Evolutionary conservation across 2,329 filamentous ascomycete species (phyloP).

Genomic region (Fusarium scirpi): DNA sequence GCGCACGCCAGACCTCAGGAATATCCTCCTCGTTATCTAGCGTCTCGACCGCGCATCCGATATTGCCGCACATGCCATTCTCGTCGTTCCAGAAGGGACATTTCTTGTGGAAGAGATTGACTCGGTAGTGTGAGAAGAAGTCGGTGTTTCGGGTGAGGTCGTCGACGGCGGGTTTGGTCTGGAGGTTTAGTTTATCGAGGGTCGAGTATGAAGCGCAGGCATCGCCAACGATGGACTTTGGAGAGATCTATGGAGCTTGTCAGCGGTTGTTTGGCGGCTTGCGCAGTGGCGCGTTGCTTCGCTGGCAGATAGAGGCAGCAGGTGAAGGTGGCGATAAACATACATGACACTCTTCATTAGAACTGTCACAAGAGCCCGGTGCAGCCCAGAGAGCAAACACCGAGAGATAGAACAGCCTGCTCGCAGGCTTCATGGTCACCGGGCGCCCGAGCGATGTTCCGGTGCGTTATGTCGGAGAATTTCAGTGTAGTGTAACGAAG

Average conservation of each 20-base stretch:
- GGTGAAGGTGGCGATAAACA: conserved; percentile 46
- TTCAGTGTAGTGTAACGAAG: conserved; percentile 2
- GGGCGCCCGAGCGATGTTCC: conserved; percentile 26
- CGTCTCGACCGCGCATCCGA: conserved; percentile 94
- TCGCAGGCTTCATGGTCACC: conserved; percentile 63
- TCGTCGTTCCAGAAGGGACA: conserved; percentile 98
- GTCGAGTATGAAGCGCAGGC: conserved; percentile 94
- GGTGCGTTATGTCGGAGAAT: neutral
- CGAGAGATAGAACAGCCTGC: conserved; percentile 67
- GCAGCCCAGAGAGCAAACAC: conserved; percentile 67
- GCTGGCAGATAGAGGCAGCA: neutral
- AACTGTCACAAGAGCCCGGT: conserved; percentile 58
- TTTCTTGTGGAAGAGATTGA: conserved; percentile 93
- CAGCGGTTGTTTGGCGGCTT: conserved; percentile 50
- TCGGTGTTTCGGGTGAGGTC: conserved; percentile 89
- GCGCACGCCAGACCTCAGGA: conserved; percentile 88
- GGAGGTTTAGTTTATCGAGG: conserved; percentile 84
- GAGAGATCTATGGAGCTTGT: conserved; percentile 76
- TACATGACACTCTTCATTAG: conserved; percentile 67
- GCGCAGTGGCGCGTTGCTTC: neutral
- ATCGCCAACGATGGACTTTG: conserved; percentile 89
- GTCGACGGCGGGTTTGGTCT: conserved; percentile 80
- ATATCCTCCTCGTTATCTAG: conserved; percentile 96
- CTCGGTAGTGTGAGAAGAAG: conserved; percentile 97
- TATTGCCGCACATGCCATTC: conserved; percentile 94